phyloP scores from a whole-genome alignment of 257 asterid genomes.

The Solanum tacnaense region DNA sequence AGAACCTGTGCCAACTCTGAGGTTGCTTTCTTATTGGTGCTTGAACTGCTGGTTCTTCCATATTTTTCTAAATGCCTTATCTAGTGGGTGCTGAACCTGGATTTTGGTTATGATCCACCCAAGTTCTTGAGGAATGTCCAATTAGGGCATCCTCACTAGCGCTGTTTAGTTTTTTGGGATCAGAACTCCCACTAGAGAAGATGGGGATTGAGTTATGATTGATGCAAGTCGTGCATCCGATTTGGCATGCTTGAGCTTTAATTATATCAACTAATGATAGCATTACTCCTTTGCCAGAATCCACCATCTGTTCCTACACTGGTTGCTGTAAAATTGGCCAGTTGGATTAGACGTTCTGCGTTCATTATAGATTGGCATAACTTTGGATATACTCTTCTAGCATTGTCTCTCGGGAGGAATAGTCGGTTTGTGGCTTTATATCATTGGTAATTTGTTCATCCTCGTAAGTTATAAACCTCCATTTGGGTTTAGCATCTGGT shows the following conservation, averaged over 20 bases:
- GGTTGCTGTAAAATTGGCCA: conserved; percentile 85
- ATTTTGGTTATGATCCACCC: neutral
- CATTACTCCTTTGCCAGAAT: conserved; percentile 44
- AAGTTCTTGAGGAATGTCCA: neutral
- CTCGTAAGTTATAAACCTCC: neutral
- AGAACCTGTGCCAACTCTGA: neutral
- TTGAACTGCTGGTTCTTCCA: neutral
- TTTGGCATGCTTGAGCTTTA: conserved; percentile 1
- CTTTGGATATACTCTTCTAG: conserved; percentile 82
- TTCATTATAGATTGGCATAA: conserved; percentile 93
- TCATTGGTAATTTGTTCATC: conserved; percentile 49
- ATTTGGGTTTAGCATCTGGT: neutral
- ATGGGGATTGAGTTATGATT: neutral
- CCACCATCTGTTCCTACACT: conserved; percentile 99
- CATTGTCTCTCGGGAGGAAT: conserved; percentile 72
- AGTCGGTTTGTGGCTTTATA: conserved; percentile 69
- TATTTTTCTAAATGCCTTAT: neutral
- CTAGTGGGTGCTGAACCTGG: neutral
- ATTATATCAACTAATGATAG: neutral
- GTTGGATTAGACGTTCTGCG: conserved; percentile 70
- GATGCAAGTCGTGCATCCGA: neutral
- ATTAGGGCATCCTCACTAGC: neutral
- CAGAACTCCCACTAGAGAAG: neutral
- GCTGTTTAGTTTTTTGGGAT: neutral
- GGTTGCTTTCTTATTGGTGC: neutral